Base-by-base conservation (phyloP, 768 basidiomycete species). In the Cubamyces lactineus region DNA sequence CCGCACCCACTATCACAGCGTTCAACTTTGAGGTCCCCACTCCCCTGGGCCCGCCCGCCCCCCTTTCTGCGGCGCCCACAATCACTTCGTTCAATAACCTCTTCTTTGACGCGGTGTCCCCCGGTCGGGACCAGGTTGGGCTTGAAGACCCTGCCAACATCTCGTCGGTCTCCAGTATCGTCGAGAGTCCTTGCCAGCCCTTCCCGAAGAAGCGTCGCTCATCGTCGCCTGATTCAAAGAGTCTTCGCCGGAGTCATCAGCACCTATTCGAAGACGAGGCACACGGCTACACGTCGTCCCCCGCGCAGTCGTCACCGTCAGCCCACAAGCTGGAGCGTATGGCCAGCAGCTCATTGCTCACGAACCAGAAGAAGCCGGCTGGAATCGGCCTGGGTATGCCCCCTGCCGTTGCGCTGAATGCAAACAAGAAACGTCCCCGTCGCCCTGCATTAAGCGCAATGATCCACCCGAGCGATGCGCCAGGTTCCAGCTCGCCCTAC, bases 401-500 rank as follows among this genome's bases (percentile, higher is more conserved):
- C 5, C 28, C 58, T 17, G 49, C 54, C 0, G 76, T 66, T 28
- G 68, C 82, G 2, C 74, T 81, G 23, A 79, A 79, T 59, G 67
- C 66, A 13, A 77, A 79, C 56, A 74, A 78, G 62, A 91, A 84
- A 73, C 85, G 87, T 45, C 76, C 80, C 41, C 83, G 90, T 28
- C 82, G 89, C 30, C 88, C 88, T 54, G 83, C 80, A 39, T 76
- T 92, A 24, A 91, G 89, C 17, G 84, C 88, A 1, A 76, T 87
- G 74, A 77, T 85, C 8, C 77, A 79, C 17, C 77, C 86, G 19
- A 77, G 78, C 5, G 80, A 80, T 30, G 68, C 71, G 43, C 55
- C 54, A 23, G 28, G 21, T 19, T 48, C 59, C 13, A 49, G 48
- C 24, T 64, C 63, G 17, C 58, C 63, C 6, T 62, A 43, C 34